Evolutionary conservation across 352 stramenopile genomes (phyloP).

Genomic region (Phytophthora litchii): DNA sequence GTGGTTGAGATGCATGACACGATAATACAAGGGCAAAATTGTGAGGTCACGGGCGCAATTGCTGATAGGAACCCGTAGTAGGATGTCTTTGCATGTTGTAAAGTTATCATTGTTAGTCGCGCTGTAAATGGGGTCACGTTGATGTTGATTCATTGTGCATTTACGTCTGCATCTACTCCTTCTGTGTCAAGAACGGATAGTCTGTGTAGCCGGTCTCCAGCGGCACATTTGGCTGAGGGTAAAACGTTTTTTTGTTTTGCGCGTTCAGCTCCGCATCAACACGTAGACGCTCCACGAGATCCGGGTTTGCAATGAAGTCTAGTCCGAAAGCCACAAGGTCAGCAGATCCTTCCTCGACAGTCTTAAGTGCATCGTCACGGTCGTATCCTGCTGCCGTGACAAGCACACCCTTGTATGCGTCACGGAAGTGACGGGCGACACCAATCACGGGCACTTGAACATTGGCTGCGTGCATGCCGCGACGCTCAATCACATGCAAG

Average conservation of each 20-base stretch:
- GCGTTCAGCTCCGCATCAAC: constrained; percentile 33
- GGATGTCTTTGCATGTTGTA: too few relatives aligned
- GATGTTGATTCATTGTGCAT: too few relatives aligned
- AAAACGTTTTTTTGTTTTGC: constrained; percentile 34
- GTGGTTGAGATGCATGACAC: constrained; percentile 40
- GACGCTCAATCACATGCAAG: constrained; percentile 51
- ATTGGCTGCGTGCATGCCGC: constrained; percentile 27
- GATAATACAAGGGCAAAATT: constrained; percentile 33
- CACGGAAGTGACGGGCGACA: constrained; percentile 44
- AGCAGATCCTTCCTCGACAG: constrained; percentile 36
- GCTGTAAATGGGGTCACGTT: too few relatives aligned
- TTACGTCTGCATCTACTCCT: too few relatives aligned
- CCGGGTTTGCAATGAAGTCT: constrained; percentile 60
- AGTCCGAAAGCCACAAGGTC: constrained; percentile 53
- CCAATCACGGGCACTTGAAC: constrained; percentile 33
- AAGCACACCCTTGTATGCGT: constrained; percentile 50
- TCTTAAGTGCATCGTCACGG: constrained; percentile 31
- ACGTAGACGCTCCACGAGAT: constrained; percentile 47
- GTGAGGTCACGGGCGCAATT: too few relatives aligned
- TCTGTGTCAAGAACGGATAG: constrained; percentile 36
- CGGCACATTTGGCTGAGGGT: constrained; percentile 24
- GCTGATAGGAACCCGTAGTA: too few relatives aligned
- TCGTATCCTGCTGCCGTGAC: constrained; percentile 45
- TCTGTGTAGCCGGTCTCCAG: constrained; percentile 40
- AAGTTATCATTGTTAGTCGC: too few relatives aligned